These are phyloP conservation scores for Diospyros kaki DNA, from an alignment of 148 eudicot species.

Conservation along the genomic window DNA sequence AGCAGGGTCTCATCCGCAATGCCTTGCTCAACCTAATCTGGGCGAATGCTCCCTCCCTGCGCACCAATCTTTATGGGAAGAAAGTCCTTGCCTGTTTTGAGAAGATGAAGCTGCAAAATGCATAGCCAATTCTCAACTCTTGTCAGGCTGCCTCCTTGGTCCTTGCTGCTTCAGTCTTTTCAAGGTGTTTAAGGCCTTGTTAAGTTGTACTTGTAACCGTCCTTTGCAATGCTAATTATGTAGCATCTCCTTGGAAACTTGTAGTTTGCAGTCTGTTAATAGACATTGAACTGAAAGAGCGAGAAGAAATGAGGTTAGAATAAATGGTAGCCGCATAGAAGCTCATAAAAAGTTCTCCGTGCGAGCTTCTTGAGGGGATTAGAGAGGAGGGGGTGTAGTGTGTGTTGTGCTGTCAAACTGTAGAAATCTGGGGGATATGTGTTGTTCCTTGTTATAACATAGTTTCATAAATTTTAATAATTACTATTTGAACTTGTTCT, in stretches of 20 bases:
- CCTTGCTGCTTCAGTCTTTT: background rate
- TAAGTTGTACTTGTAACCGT: background rate
- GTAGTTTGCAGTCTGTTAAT: background rate
- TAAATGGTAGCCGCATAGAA: too few relatives aligned
- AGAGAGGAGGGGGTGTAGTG: too few relatives aligned
- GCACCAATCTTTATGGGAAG: constrained; percentile 44
- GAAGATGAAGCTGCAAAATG: constrained; percentile 15
- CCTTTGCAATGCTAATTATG: background rate
- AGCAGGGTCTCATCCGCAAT: constrained; percentile 28
- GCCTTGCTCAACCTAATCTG: constrained; percentile 22
- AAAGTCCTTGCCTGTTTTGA: constrained; percentile 36
- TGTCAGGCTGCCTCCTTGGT: background rate
- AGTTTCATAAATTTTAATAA: too few relatives aligned
- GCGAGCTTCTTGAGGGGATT: too few relatives aligned
- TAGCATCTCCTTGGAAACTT: background rate
- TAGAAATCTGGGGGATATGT: too few relatives aligned
- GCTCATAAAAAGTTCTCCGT: too few relatives aligned
- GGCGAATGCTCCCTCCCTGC: constrained; percentile 29
- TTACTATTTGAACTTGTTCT: too few relatives aligned
- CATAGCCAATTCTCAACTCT: background rate
- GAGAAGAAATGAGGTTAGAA: too few relatives aligned
- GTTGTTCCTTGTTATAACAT: too few relatives aligned
- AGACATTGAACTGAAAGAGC: too few relatives aligned
- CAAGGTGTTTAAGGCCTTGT: too few relatives aligned
- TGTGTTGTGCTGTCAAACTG: too few relatives aligned